Percentiles rank a stretch among this genome's conserved stretches.
These are phyloP conservation scores for Tuber microsphaerosporum DNA, from an alignment of 495 filamentous ascomycete species.

Conservation along the genomic window DNA sequence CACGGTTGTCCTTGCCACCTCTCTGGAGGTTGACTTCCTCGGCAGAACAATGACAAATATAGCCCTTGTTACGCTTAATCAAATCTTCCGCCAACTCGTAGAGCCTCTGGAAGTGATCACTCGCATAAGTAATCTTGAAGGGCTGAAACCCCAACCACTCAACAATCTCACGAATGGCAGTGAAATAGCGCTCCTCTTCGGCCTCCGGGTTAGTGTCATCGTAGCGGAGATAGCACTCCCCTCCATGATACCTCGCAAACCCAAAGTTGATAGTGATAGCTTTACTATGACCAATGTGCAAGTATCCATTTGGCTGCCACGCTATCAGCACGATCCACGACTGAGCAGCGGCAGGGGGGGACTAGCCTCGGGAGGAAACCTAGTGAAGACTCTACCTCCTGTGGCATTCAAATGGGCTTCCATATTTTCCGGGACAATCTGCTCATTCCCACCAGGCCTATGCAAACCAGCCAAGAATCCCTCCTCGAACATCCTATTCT, in stretches of 20 bases:
- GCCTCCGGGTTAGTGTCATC: slow-evolving; percentile 82
- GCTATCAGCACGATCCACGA: background rate
- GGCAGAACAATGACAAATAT: slow-evolving; percentile 66
- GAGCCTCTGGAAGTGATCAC: slow-evolving; percentile 75
- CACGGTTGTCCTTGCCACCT: slow-evolving; percentile 62
- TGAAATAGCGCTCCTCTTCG: slow-evolving; percentile 72
- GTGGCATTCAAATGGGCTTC: slow-evolving; percentile 36
- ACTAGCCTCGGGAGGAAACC: slow-evolving; percentile 74
- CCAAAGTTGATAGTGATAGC: slow-evolving; percentile 98
- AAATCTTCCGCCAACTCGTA: slow-evolving; percentile 85
- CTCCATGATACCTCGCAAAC: slow-evolving; percentile 78
- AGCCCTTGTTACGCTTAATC: slow-evolving; percentile 64
- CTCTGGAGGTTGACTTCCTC: slow-evolving; percentile 77
- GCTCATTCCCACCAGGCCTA: slow-evolving; percentile 40
- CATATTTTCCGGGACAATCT: slow-evolving; percentile 36
- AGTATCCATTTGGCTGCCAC: slow-evolving; percentile 52
- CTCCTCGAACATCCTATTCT: slow-evolving; percentile 39
- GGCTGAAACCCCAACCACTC: slow-evolving; percentile 78
- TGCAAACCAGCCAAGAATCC: slow-evolving; percentile 38
- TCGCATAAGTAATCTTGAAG: slow-evolving; percentile 65
- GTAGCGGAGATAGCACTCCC: slow-evolving; percentile 62
- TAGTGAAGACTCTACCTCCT: slow-evolving; percentile 48
- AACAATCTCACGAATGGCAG: slow-evolving; percentile 69
- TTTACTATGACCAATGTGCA: slow-evolving; percentile 90
- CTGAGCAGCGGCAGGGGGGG: background rate